phyloP scores from a whole-genome alignment of 1,139 yeast species.

The Candida frijolesensis region DNA sequence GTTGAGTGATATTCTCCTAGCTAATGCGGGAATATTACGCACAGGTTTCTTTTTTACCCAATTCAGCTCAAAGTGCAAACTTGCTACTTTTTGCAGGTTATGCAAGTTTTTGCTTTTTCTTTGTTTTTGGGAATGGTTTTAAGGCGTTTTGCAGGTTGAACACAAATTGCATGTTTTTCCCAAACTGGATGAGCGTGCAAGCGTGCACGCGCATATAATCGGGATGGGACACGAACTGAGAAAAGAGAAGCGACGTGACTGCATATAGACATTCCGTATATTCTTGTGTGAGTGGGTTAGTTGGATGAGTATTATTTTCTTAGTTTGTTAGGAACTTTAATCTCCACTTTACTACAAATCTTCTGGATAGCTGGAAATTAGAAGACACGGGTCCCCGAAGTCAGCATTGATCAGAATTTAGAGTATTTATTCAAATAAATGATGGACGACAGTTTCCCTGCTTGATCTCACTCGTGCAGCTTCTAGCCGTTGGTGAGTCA shows the following conservation, averaged over 20 bases:
- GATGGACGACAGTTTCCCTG: no score
- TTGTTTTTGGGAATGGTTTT: background rate
- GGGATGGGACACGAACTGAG: background rate
- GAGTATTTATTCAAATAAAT: no score
- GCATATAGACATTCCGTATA: background rate
- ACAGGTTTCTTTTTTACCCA: no score
- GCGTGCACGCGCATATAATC: background rate
- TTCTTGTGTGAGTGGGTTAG: no score
- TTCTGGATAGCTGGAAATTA: no score
- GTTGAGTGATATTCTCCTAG: no score
- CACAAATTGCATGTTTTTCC: background rate
- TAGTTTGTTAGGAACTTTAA: no score
- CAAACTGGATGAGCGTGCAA: background rate
- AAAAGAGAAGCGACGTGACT: background rate
- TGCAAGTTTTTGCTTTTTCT: background rate
- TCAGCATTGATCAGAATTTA: no score
- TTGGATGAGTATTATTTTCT: no score
- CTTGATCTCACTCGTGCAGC: background rate
- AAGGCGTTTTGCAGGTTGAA: background rate
- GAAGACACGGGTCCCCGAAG: no score
- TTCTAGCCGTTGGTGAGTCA: background rate
- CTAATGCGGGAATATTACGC: no score
- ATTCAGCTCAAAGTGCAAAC: background rate
- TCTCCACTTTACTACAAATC: no score
- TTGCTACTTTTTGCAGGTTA: background rate